Evolutionary conservation across 257 asterid species (phyloP).

Genomic region (Capsicum chinense): DNA sequence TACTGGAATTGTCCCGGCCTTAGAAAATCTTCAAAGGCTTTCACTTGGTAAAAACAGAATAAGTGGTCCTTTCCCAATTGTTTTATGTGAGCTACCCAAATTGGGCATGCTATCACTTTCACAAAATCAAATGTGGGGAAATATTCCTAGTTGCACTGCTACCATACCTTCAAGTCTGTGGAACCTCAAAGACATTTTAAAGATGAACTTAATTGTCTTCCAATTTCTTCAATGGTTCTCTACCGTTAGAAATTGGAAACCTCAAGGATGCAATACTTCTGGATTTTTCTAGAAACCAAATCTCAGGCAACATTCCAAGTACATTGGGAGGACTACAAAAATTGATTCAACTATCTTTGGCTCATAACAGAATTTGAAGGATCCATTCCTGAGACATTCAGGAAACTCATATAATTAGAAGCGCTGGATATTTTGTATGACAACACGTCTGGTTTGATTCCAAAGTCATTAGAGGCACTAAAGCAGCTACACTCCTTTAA

Average conservation of each 20-base stretch:
- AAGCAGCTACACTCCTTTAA: not conserved
- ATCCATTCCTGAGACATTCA: conserved; percentile 38
- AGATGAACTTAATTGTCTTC: not conserved
- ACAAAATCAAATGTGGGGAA: conserved; percentile 37
- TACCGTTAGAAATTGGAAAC: conserved; percentile 17
- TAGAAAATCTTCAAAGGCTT: conserved; percentile 31
- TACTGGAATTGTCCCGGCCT: conserved; percentile 36
- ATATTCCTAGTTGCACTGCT: conserved; percentile 37
- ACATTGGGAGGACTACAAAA: conserved; percentile 32
- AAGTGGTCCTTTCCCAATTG: conserved; percentile 33
- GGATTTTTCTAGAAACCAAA: conserved; percentile 31
- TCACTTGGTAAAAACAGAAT: conserved; percentile 26
- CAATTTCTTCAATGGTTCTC: conserved; percentile 1
- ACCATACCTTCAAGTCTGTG: not conserved
- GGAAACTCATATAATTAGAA: conserved; percentile 31
- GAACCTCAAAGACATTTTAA: not conserved
- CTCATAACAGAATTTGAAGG: conserved; percentile 39
- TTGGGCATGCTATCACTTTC: conserved; percentile 29
- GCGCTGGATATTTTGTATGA: conserved; percentile 38
- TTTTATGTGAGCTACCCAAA: conserved; percentile 17
- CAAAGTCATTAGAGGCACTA: conserved; percentile 35
- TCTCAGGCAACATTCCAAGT: conserved; percentile 42
- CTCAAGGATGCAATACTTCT: not conserved
- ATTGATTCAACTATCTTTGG: conserved; percentile 38
- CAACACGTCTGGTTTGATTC: conserved; percentile 41